Evolutionary conservation across 768 basidiomycete species (phyloP).

Genomic region (Antrodiella citrinella): DNA sequence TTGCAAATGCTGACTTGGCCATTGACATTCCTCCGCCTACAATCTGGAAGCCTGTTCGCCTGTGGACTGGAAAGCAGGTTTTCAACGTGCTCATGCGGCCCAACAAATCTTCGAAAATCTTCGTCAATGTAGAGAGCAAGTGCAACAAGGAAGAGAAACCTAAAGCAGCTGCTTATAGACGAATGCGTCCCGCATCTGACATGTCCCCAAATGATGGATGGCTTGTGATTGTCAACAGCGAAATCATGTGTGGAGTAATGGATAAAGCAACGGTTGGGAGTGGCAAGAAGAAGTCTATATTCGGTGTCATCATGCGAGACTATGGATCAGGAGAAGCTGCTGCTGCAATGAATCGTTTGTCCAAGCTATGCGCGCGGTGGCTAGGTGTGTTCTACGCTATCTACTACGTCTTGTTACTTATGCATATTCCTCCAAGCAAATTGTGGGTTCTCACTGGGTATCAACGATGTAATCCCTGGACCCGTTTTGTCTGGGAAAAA

Average conservation of each 20-base stretch:
- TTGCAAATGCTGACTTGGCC: constrained; percentile 83
- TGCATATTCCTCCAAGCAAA: constrained; percentile 59
- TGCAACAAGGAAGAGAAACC: constrained; percentile 87
- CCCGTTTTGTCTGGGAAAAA: constrained; percentile 74
- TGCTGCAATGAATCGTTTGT: constrained; percentile 89
- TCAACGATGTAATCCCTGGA: constrained; percentile 97
- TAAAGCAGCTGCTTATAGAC: constrained; percentile 51
- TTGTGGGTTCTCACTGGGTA: constrained; percentile 94
- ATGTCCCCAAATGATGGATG: constrained; percentile 96
- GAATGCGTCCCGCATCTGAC: constrained; percentile 64
- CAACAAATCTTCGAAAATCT: constrained; percentile 70
- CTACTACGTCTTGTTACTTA: constrained; percentile 8
- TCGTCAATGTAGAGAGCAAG: constrained; percentile 94
- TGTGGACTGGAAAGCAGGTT: constrained; percentile 99
- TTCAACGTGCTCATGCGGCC: constrained; percentile 97
- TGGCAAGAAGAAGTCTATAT: constrained; percentile 99
- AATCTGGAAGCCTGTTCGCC: constrained; percentile 83
- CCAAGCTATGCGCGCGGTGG: constrained; percentile 93
- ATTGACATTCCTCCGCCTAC: constrained; percentile 95
- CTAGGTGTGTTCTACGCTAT: constrained; percentile 44
- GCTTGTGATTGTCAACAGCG: constrained; percentile 94
- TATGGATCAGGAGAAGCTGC: constrained; percentile 95
- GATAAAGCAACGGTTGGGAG: constrained; percentile 97
- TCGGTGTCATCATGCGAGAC: constrained; percentile 94
- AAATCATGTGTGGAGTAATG: constrained; percentile 99